phyloP scores from a whole-genome alignment of 176 grass and related monocot species.

The Phragmites australis region DNA sequence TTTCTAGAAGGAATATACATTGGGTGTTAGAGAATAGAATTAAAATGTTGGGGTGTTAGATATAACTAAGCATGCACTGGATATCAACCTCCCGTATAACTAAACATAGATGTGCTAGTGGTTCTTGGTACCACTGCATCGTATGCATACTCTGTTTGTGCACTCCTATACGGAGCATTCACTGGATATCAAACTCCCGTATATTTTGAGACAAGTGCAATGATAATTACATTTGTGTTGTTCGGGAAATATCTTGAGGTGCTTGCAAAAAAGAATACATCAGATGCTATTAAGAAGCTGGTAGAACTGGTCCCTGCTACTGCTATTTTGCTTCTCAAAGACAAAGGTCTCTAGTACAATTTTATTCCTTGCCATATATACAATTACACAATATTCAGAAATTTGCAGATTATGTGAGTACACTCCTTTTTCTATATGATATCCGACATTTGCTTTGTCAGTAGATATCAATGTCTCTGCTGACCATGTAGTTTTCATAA shows the following conservation, averaged over 20 bases:
- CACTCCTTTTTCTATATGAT: neutral
- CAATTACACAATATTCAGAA: slow-evolving; percentile 69
- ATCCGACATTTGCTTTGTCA: neutral
- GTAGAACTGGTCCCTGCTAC: slow-evolving; percentile 92
- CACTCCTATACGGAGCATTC: slow-evolving; percentile 73
- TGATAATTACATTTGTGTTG: slow-evolving; percentile 99
- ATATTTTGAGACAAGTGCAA: slow-evolving; percentile 99
- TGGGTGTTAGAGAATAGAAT: neutral
- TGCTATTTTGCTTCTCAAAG: slow-evolving; percentile 89
- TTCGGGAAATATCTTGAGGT: slow-evolving; percentile 98
- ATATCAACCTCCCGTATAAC: slow-evolving; percentile 84
- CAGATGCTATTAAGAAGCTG: slow-evolving; percentile 97
- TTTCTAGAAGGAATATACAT: neutral
- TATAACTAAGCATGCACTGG: slow-evolving; percentile 57
- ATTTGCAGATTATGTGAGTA: slow-evolving; percentile 94
- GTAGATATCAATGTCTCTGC: neutral
- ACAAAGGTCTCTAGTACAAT: slow-evolving; percentile 56
- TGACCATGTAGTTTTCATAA: neutral
- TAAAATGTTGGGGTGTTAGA: neutral
- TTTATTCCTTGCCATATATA: slow-evolving; percentile 3
- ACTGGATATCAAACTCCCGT: slow-evolving; percentile 69
- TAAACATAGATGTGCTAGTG: slow-evolving; percentile 98
- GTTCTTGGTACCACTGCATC: slow-evolving; percentile 90
- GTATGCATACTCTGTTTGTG: slow-evolving; percentile 89
- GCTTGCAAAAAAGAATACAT: slow-evolving; percentile 91